Percentiles rank a stretch among this genome's conserved stretches.
Evolutionary conservation across 140 eudicot genomes (phyloP).

Genomic region (Flaveria floridana): DNA sequence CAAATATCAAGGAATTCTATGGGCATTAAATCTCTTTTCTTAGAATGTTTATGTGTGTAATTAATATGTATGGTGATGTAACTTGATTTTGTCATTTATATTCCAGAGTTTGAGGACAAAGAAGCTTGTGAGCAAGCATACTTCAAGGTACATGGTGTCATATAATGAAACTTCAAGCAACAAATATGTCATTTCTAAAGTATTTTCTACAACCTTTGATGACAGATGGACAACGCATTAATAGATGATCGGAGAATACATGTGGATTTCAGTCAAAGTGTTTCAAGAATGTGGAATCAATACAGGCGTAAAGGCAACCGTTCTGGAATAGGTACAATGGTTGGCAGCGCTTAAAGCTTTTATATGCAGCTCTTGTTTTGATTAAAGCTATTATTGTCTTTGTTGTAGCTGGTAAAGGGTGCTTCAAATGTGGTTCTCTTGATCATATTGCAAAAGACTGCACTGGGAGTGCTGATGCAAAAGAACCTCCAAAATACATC

Average conservation of each 20-base stretch:
- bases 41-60: background rate
- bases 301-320: constrained; percentile 73
- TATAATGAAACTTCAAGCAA: background rate
- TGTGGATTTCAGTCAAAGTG: constrained; percentile 98
- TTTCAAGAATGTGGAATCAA: constrained; percentile 89
- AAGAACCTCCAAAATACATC: constrained; percentile 52
- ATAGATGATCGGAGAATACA: constrained; percentile 91
- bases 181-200: constrained; percentile 11
- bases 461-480: constrained; percentile 48
- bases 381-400: background rate
- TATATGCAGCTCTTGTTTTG: background rate
- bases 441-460: constrained; percentile 96
- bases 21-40: background rate
- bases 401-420: constrained; percentile 60
- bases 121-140: constrained; percentile 92
- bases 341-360: constrained; percentile 8
- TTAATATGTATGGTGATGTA: background rate
- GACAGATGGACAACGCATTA: constrained; percentile 78
- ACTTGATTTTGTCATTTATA: constrained; percentile 22
- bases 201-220: constrained; percentile 17
- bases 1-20: background rate
- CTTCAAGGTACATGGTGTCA: constrained; percentile 55
- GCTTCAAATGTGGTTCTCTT: constrained; percentile 86
- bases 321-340: constrained; percentile 43
- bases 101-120: constrained; percentile 78